Conservation (phyloP, 352 stramenopile species). For the Globisporangium radiosum region DNA sequence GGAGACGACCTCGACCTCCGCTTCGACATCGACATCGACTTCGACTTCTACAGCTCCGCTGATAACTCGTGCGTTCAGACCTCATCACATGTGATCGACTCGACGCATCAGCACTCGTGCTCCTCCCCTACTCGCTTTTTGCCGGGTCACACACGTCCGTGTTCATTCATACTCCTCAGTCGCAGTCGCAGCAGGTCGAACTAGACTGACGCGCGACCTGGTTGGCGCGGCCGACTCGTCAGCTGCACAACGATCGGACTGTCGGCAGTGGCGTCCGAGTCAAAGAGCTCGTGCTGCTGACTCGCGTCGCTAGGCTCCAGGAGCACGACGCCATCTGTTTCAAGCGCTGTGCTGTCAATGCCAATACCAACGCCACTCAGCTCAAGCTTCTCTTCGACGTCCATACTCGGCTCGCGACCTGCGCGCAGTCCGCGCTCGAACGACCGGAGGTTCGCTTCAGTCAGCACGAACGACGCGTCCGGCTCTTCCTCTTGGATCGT, state of each 20-base stretch:
- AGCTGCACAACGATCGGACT: background rate
- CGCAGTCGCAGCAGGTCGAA: no score
- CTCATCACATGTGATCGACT: no score
- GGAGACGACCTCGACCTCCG: no score
- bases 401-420: background rate
- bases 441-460: constrained; percentile 11
- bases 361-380: background rate
- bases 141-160: no score
- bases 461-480: constrained; percentile 8
- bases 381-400: constrained; percentile 2
- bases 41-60: no score
- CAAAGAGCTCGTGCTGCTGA: background rate
- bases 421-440: constrained; percentile 10
- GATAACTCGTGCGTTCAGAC: no score
- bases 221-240: background rate
- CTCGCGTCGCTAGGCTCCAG: background rate
- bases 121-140: no score
- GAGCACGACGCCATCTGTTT: background rate
- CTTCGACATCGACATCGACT: no score
- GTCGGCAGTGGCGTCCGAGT: background rate
- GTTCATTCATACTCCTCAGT: no score
- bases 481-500: constrained; percentile 8
- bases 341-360: background rate
- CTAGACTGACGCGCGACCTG: constrained; percentile 5
- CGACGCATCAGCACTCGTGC: background rate